Conservation (phyloP, 805 yeast genomes). For the Wickerhamiella hasegawae region DNA sequence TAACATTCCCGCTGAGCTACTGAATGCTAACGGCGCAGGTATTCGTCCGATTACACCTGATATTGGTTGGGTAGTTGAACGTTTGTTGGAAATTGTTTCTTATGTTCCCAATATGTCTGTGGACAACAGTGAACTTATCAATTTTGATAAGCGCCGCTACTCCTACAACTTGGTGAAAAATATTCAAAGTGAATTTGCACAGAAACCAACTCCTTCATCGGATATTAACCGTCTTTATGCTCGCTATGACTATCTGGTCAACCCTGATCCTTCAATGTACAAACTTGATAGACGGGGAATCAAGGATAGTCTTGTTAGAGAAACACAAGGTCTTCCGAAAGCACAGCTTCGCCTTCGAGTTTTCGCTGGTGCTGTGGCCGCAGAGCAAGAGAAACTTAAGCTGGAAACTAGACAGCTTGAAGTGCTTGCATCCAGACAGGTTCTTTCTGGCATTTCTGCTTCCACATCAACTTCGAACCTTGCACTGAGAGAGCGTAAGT, state of each 20-base stretch:
- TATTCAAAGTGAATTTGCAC: conserved; percentile 19
- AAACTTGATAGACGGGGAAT: conserved; percentile 17
- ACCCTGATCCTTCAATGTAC: conserved; percentile 17
- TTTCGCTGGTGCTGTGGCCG: conserved; percentile 30
- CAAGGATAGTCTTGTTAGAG: conserved; percentile 29
- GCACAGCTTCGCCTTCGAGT: conserved; percentile 25
- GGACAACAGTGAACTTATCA: conserved; percentile 47
- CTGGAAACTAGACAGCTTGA: conserved; percentile 37
- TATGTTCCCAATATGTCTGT: conserved; percentile 66
- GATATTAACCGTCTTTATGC: conserved; percentile 2
- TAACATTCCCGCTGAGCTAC: conserved; percentile 10
- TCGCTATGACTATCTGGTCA: conserved; percentile 16
- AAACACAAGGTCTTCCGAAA: conserved; percentile 25
- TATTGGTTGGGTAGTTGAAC: conserved; percentile 79
- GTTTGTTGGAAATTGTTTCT: conserved; percentile 59
- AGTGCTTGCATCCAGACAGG: conserved; percentile 8
- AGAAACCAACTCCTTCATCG: conserved; percentile 6
- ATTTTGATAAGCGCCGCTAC: conserved; percentile 73
- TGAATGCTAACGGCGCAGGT: conserved; percentile 8
- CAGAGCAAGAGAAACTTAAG: conserved; percentile 35
- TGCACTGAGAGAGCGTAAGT: conserved; percentile 4
- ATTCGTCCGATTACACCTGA: conserved; percentile 50
- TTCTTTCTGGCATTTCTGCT: conserved; percentile 1
- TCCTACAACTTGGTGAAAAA: conserved; percentile 43
- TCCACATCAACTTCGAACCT: conserved; percentile 5